Base-by-base conservation (phyloP, 140 eudicot species). In the Cichorium intybus region DNA sequence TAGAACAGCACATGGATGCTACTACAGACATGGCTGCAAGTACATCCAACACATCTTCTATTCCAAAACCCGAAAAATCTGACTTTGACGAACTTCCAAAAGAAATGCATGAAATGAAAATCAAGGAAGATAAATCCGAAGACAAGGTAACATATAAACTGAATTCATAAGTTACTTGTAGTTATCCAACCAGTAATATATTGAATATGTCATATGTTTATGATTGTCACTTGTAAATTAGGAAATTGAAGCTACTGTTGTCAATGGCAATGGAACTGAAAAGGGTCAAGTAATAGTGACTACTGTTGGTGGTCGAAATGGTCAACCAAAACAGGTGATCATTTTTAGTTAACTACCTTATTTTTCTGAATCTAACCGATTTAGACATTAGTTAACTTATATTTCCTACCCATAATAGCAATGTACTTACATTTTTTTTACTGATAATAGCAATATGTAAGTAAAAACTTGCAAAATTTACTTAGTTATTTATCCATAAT, bases 251-350 rank as follows among this genome's bases (percentile, higher is more conserved):
- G 89, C 97, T 41, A 71, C 90, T 41, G 85, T 88, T 64, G 90
- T 93, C 64, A 85, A 80, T 46, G 96, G 97, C 21, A 78, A 75
- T 43, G 95, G 94, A 54, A 88, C 99, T 16, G 99, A 93, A 71
- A 72, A 85, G n/a, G 97, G 99, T 41, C 97, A 93, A 75, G 81
- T 85, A 37, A 88, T 93, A 60, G 88, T 81, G 58, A 86, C 99
- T 43, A 74, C 85, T 16, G 54, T 93, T 22, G 88, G 95, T 56
- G 97, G 95, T 82, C 85, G 73, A 69, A 93, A 88, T 78, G 99
- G 95, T 63, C 81, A 85, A 77, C 88, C 84, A 22, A 93, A 93
- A 69, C 90, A 85, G 97, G 99, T 88, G 59, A 82, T 10, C 17
- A 6, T 33, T 60, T 46, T 66, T 46, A 35, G 20, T 50, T 23